Conservation (phyloP, 805 yeast species). For the Wickerhamiella azymoides region DNA sequence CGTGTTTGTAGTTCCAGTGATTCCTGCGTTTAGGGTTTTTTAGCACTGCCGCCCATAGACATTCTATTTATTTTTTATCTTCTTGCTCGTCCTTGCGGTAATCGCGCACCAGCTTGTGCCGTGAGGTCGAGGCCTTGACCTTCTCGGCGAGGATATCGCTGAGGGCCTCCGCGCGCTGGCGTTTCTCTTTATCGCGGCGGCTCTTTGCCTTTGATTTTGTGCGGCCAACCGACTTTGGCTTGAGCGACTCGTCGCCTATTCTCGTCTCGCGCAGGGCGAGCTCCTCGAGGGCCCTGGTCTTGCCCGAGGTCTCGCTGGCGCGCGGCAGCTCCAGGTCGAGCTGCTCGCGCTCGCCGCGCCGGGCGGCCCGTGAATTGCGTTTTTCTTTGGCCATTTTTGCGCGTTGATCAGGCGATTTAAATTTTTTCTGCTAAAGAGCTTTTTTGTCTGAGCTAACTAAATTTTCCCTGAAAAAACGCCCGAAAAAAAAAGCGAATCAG, state of each 20-base stretch:
- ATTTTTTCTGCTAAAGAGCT: not conserved
- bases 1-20: conserved; percentile 1
- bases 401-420: no score
- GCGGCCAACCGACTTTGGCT: conserved; percentile 1
- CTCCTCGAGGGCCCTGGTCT: conserved; percentile 12
- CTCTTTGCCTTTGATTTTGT: conserved; percentile 13
- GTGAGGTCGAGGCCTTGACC: conserved; percentile 18
- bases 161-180: conserved; percentile 16
- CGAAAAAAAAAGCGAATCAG: not conserved
- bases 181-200: conserved; percentile 13
- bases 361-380: conserved; percentile 17
- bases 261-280: conserved; percentile 14
- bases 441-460: not conserved
- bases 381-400: conserved; percentile 9
- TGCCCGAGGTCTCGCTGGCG: conserved; percentile 8
- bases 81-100: conserved; percentile 15
- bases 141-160: conserved; percentile 21
- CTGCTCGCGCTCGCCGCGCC: conserved; percentile 11
- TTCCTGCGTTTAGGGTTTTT: not conserved
- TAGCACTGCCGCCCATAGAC: no score
- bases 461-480: not conserved
- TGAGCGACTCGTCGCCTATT: conserved; percentile 1
- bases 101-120: conserved; percentile 17
- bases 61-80: not conserved
- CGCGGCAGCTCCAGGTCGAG: conserved; percentile 2